A percentile compares a stretch with the other conserved stretches of the same genome.
Evolutionary conservation across 768 basidiomycete genomes (phyloP).

Genomic region (Inosperma sp.): DNA sequence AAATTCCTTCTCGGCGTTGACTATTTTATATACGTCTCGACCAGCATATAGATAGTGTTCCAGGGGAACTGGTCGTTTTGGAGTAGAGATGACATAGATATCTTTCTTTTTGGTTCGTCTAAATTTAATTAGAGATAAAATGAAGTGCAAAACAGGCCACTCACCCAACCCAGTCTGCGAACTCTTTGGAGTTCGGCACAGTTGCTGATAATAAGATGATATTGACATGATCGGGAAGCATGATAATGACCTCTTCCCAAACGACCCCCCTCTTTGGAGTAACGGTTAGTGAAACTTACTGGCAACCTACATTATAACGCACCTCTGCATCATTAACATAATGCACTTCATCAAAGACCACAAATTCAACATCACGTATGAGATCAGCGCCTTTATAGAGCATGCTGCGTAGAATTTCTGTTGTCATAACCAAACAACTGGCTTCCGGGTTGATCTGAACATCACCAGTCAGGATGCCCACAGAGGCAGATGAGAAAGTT

Average conservation of each 20-base stretch:
- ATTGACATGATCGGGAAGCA: conserved; percentile 97
- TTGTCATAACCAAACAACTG: conserved; percentile 95
- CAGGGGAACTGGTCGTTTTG: conserved; percentile 92
- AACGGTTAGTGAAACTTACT: conserved; percentile 8
- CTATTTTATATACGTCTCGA: conserved; percentile 89
- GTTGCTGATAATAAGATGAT: conserved; percentile 97
- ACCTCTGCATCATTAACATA: conserved; percentile 99
- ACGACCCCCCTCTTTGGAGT: conserved; percentile 84
- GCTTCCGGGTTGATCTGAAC: conserved; percentile 99
- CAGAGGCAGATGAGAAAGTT: conserved; percentile 85
- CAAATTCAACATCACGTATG: conserved; percentile 98
- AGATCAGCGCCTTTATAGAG: conserved; percentile 98
- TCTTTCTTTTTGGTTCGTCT: conserved; percentile 99
- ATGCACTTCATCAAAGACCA: conserved; percentile 99
- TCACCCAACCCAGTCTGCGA: conserved; percentile 99
- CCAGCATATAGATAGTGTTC: conserved; percentile 97
- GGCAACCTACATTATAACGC: conserved; percentile 9
- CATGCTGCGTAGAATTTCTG: conserved; percentile 97
- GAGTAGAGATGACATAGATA: conserved; percentile 97
- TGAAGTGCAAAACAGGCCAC: conserved; percentile 21
- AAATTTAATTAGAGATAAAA: conserved; percentile 5
- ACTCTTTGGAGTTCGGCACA: conserved; percentile 96
- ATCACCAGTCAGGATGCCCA: conserved; percentile 97
- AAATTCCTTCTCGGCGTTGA: conserved; percentile 76
- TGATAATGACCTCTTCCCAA: conserved; percentile 99